Percentiles rank a stretch among this genome's conserved stretches.
Conservation (phyloP, 768 basidiomycete genomes). For the Panaeolus papilionaceus region DNA sequence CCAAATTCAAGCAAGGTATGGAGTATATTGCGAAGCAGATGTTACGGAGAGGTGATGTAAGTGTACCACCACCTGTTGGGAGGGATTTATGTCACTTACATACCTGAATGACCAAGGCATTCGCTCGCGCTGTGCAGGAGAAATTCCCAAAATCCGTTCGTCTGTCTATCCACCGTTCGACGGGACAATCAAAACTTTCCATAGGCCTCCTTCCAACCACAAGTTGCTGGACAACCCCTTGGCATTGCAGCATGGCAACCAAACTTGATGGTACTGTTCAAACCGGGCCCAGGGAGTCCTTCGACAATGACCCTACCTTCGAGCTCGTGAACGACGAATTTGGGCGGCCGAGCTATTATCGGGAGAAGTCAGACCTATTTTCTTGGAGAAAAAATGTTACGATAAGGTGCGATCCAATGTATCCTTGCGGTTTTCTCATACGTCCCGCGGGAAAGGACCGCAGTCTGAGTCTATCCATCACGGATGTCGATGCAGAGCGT, state of each 20-base stretch:
- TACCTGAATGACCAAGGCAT: background rate
- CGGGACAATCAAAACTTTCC: background rate
- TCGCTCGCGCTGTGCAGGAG: background rate
- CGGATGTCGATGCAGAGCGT: no score
- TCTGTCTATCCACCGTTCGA: background rate
- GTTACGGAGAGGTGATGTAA: background rate
- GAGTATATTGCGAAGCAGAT: constrained; percentile 1
- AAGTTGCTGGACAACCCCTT: background rate
- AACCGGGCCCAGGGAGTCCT: background rate
- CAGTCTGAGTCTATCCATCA: no score
- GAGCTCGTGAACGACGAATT: background rate
- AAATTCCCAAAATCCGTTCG: background rate
- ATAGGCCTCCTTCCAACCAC: background rate
- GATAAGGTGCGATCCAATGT: background rate
- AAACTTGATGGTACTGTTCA: background rate
- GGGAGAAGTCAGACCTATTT: background rate
- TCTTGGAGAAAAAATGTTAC: background rate
- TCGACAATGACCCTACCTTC: background rate
- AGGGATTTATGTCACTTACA: background rate
- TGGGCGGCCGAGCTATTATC: background rate
- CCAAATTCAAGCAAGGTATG: background rate
- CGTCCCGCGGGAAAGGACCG: background rate
- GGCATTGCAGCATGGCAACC: background rate
- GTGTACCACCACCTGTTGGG: background rate
- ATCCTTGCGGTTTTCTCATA: background rate